Base-by-base conservation (phyloP, 257 asterid genomes). In the Phtheirospermum japonicum region DNA sequence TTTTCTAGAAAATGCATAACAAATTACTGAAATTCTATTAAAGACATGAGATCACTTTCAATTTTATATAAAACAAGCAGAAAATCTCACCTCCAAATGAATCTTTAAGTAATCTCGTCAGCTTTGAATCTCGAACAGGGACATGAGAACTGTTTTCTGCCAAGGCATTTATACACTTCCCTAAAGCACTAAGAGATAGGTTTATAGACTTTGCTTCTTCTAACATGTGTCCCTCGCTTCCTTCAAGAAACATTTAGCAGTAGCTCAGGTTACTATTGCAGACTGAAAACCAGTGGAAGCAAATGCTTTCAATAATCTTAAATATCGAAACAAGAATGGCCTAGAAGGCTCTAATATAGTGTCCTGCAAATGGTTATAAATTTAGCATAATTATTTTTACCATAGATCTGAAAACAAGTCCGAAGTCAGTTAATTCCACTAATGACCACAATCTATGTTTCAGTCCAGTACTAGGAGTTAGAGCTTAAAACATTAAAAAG, bases 121-220 rank as follows among this genome's bases (percentile, higher is more conserved):
- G 95, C 76, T 93, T 93, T 17, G 99, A 93, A 80, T 93, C 99
- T 33, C 97, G 93, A 78, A 93, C 94, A 4, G 97, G 99, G 60
- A 93, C 95, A 73, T 93, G 99, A 70, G 97, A 59, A 77, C 97
- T 85, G 74, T 93, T 90, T 79, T 93, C 99, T 53, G 99, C 99
- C 84, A 93, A 78, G 56, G 99, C 97, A 82, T 93, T 93, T 80
- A 93, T 90, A 79, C 97, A 93, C 77, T 93, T 93, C 71, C 99
- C 99, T 64, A 93, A 70, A 67, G 99, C 96, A 81, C 97, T 93
- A 57, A 93, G 79, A 18, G 99, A 93, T 67, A 93, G 96, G 77
- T 93, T 93, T 73, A 93, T 93, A 56, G 95, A 87, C 80, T 93
- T 93, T 40, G 99, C 99, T 87, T 93, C 99, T 82, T 90, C 99